Conservation (phyloP, 164 flowering plant genomes). For the Houttuynia cordata region DNA sequence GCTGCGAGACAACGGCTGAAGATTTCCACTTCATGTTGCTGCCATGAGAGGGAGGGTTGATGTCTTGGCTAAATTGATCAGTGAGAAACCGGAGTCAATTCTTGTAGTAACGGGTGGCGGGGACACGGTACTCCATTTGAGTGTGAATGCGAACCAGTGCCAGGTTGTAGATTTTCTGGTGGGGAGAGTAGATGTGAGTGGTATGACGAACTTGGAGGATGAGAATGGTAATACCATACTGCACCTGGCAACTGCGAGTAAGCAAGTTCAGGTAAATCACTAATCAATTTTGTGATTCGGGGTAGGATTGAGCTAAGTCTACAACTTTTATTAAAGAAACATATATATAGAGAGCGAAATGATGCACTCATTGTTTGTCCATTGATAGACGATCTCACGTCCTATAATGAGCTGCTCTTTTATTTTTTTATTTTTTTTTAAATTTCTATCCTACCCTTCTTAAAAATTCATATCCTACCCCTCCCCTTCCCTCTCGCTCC, state of each 20-base stretch:
- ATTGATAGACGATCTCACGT: no score
- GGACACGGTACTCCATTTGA: constrained; percentile 1
- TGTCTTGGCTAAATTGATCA: background rate
- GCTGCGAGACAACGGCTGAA: background rate
- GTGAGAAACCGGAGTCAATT: background rate
- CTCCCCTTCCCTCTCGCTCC: no score
- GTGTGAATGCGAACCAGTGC: constrained; percentile 1
- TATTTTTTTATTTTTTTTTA: no score
- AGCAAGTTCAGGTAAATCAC: constrained; percentile 1
- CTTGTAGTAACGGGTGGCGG: background rate
- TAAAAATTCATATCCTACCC: no score
- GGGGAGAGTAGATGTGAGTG: background rate
- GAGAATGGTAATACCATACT: constrained; percentile 2
- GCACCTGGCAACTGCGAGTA: constrained; percentile 1
- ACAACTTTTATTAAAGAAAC: no score
- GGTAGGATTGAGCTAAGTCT: no score
- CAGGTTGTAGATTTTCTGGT: constrained; percentile 1
- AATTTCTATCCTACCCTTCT: no score
- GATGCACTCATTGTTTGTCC: no score
- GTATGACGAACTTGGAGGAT: background rate
- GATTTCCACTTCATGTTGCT: constrained; percentile 4
- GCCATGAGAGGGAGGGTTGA: background rate
- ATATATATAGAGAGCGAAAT: no score
- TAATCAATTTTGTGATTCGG: no score
- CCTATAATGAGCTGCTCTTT: no score